phyloP scores from a whole-genome alignment of 495 filamentous ascomycete genomes.

The Darksidea phi region DNA sequence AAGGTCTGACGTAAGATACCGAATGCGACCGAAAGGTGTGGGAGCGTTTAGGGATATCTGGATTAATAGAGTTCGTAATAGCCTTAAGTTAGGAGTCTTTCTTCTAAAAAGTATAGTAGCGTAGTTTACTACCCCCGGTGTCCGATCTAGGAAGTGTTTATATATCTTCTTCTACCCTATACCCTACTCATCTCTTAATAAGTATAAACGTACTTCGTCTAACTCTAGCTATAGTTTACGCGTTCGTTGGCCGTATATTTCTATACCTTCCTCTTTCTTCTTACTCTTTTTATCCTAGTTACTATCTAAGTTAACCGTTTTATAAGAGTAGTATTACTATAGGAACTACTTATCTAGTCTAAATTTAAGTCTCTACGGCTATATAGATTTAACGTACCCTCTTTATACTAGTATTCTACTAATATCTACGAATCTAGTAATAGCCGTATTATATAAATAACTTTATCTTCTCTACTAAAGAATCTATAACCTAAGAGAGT shows the following conservation, averaged over 20 bases:
- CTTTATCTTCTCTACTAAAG: slow-evolving; percentile 10
- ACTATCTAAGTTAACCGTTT: slow-evolving; percentile 1
- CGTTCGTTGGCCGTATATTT: slow-evolving; percentile 4
- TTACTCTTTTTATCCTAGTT: not conserved
- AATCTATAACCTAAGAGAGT: slow-evolving; percentile 14
- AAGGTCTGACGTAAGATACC: too few species aligned
- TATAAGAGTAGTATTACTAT: not conserved
- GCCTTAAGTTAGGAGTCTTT: too few species aligned
- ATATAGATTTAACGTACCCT: not conserved
- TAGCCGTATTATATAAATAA: slow-evolving; percentile 3
- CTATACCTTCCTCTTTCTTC: slow-evolving; percentile 3
- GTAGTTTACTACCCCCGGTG: too few species aligned
- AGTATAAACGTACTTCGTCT: slow-evolving; percentile 14
- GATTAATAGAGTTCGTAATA: too few species aligned
- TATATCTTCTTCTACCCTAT: slow-evolving; percentile 1
- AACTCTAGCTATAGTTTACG: slow-evolving; percentile 7
- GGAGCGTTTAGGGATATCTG: too few species aligned
- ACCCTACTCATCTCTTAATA: slow-evolving; percentile 7
- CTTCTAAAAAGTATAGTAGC: too few species aligned
- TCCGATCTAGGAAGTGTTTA: slow-evolving; percentile 3
- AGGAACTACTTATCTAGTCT: slow-evolving; percentile 10
- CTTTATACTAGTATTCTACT: not conserved
- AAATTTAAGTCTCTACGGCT: slow-evolving; percentile 3
- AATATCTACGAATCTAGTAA: too few species aligned
- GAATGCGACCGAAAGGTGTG: too few species aligned